Evolutionary conservation across 2,329 filamentous ascomycete genomes (phyloP), one percentile per base, ranked within the genome.

Genomic region (Botrytis paeoniae): DNA sequence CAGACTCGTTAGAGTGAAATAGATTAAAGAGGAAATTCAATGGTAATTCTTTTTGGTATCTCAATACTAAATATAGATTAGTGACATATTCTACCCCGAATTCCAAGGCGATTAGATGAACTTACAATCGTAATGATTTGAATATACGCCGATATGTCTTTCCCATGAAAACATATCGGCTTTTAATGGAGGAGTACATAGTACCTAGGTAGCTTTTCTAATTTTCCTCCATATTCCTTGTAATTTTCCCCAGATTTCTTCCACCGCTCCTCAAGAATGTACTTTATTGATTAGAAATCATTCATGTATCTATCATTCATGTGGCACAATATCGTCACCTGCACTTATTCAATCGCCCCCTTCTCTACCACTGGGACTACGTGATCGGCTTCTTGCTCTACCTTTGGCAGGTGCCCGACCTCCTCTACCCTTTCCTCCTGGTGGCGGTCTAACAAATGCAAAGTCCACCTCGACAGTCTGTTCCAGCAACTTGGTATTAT

Each of bases 381-480:
- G 77, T 54, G 79, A 80, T 59, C 80, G 75, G 51, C 76, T 80
- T 73, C 80, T 79, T 4, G 78, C 80, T 75, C 79, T 78, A 51
- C 77, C 78, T 73, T 80, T 81, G 20, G 77, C 70, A 32, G 79
- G 79, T 68, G 78, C 77, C 72, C 81, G 77, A 66, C 82, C 83
- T 65, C 76, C 78, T 70, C 79, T 80, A n/a, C 79, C 80, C 80
- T 90, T 90, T 72, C 85, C 70, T 60, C 62, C 87, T 29, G 91
- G 92, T 25, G 93, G 93, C 73, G 93, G 93, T 66, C 93, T 86
- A 74, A 96, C 93, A 81, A 96, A 96, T 1, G 93, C 93, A 82
- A 94, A 96, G 83, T 96, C 93, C 74, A 95, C 93, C 74, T 88
- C 85, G 76, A 96, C 87, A 12, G 91, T 93, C 85, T 96, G 93